phyloP scores from a whole-genome alignment of 192 early-diverging fungal species.

The Entomortierella chlamydospora region DNA sequence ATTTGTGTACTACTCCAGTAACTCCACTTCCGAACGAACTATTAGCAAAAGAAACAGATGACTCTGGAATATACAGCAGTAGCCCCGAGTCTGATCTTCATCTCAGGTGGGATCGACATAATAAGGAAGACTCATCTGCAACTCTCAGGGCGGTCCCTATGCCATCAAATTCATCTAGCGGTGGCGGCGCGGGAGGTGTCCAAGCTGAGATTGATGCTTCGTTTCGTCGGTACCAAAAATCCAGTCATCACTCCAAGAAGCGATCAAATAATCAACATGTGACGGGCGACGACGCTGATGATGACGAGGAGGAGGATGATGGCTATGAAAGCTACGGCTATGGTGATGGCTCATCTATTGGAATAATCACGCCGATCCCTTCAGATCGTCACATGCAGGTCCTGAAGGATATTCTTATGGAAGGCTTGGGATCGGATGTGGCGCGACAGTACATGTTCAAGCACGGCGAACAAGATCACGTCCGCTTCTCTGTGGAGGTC shows the following conservation, averaged over 20 bases:
- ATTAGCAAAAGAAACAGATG: neutral
- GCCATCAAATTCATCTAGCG: neutral
- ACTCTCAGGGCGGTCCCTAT: conserved; percentile 1
- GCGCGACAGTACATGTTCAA: conserved; percentile 50
- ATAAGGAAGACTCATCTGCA: conserved; percentile 11
- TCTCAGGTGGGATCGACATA: neutral
- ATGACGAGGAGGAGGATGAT: conserved; percentile 37
- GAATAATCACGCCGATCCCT: conserved; percentile 50
- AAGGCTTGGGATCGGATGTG: conserved; percentile 44
- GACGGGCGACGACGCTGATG: neutral
- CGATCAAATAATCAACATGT: conserved; percentile 6
- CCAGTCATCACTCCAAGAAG: conserved; percentile 9
- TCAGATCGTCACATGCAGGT: conserved; percentile 56
- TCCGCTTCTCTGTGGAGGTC: conserved; percentile 53
- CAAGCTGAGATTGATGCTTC: conserved; percentile 37
- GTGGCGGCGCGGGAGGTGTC: neutral
- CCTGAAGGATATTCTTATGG: conserved; percentile 53
- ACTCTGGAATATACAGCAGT: neutral
- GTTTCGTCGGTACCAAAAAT: conserved; percentile 40
- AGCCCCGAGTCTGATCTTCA: conserved; percentile 1
- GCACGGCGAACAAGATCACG: conserved; percentile 48
- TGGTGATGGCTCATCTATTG: conserved; percentile 25
- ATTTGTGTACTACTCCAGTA: conserved; percentile 23
- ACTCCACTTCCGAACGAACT: conserved; percentile 10
- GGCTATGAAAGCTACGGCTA: conserved; percentile 38